Evolutionary conservation across 768 basidiomycete genomes (phyloP).

Genomic region (Tricholoma terreum): DNA sequence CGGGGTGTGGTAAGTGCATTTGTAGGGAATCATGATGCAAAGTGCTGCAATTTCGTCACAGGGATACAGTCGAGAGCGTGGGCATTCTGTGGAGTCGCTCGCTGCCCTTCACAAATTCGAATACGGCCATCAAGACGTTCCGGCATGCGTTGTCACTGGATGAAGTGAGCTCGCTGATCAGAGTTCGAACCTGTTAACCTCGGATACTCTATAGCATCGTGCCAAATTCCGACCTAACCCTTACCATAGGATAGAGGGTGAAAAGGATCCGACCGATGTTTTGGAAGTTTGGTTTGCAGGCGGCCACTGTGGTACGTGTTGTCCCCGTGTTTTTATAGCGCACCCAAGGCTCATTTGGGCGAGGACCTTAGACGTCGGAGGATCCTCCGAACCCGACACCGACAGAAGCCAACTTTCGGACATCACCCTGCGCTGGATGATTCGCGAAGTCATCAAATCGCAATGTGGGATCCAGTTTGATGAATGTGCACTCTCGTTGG

Average conservation of each 20-base stretch:
- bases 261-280: constrained; percentile 40
- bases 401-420: constrained; percentile 47
- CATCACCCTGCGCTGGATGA: constrained; percentile 76
- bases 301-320: constrained; percentile 60
- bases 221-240: constrained; percentile 62
- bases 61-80: constrained; percentile 82
- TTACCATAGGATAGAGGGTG: constrained; percentile 43
- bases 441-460: constrained; percentile 57
- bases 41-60: constrained; percentile 14
- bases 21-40: background rate
- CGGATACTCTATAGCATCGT: constrained; percentile 46
- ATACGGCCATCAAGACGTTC: constrained; percentile 64
- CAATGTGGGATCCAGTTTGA: constrained; percentile 63
- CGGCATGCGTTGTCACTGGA: constrained; percentile 78
- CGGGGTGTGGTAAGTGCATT: constrained; percentile 62
- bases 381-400: constrained; percentile 50
- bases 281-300: constrained; percentile 82
- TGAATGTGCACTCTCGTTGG: constrained; percentile 39
- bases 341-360: background rate
- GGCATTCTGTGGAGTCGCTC: constrained; percentile 56
- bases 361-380: constrained; percentile 58
- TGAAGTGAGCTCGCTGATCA: constrained; percentile 44
- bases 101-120: constrained; percentile 68
- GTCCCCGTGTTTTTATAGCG: background rate
- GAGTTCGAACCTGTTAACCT: background rate